phyloP scores from a whole-genome alignment of 164 flowering plant genomes.

The Kalanchoe fedtschenkoi region DNA sequence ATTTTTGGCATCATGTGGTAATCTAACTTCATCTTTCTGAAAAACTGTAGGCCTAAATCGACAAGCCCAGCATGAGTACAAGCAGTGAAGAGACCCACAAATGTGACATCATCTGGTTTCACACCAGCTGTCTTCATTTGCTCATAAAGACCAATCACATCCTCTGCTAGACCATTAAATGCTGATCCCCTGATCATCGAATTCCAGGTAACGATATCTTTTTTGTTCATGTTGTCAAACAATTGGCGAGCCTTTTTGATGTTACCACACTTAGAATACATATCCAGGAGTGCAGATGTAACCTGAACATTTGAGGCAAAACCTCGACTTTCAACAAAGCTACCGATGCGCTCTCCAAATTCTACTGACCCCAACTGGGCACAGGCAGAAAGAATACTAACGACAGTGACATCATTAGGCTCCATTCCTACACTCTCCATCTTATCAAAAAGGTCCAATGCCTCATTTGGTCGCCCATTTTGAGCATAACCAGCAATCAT shows the following conservation, averaged over 20 bases:
- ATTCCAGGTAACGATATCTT: conserved; percentile 40
- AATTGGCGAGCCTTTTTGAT: conserved; percentile 27
- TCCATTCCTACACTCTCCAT: conserved; percentile 24
- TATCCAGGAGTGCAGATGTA: conserved; percentile 29
- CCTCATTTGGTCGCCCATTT: conserved; percentile 39
- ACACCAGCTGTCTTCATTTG: conserved; percentile 21
- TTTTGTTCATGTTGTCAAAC: conserved; percentile 23
- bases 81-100: conserved; percentile 36
- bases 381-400: conserved; percentile 38
- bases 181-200: conserved; percentile 40
- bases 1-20: conserved; percentile 23
- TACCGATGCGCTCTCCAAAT: conserved; percentile 27
- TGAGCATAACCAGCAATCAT: conserved; percentile 50
- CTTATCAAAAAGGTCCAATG: conserved; percentile 31
- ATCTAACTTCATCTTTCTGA: conserved; percentile 24
- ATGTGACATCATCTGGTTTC: conserved; percentile 35
- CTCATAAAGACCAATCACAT: conserved; percentile 20
- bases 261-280: conserved; percentile 38
- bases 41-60: conserved; percentile 25
- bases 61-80: conserved; percentile 43
- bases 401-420: conserved; percentile 36
- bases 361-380: conserved; percentile 35
- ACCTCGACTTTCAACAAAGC: conserved; percentile 22
- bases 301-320: conserved; percentile 26
- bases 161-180: conserved; percentile 27